phyloP scores from a whole-genome alignment of 2,329 filamentous ascomycete genomes.

The Colletotrichum abscissum region DNA sequence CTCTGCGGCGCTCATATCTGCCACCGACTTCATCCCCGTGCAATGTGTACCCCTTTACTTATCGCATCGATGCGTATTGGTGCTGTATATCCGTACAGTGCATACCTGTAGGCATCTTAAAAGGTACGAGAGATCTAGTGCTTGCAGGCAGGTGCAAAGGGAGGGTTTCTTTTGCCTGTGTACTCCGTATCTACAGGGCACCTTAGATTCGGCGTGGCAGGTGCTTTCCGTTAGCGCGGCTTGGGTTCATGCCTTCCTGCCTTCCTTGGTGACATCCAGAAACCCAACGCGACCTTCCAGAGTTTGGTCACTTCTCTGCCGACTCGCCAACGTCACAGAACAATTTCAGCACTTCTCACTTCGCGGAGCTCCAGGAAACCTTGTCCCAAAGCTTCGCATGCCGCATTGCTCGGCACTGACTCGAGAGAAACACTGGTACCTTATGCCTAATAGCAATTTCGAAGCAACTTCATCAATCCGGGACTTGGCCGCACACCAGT shows the following conservation, averaged over 20 bases:
- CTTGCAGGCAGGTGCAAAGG: too few relatives aligned
- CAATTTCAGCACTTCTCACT: background rate
- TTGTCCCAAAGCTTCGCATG: constrained; percentile 7
- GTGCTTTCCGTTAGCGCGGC: background rate
- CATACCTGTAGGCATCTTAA: too few relatives aligned
- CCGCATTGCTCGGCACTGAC: background rate
- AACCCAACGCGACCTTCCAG: background rate
- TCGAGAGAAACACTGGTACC: background rate
- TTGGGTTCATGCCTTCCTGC: too few relatives aligned
- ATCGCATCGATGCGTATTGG: too few relatives aligned
- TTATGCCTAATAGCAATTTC: background rate
- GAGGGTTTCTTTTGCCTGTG: too few relatives aligned
- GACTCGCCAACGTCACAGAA: background rate
- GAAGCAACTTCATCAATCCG: background rate
- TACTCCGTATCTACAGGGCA: too few relatives aligned
- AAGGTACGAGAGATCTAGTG: too few relatives aligned
- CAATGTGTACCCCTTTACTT: too few relatives aligned
- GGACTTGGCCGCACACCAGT: background rate
- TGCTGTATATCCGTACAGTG: too few relatives aligned
- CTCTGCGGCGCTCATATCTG: background rate
- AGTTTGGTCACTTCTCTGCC: background rate
- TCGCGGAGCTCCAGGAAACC: constrained; percentile 10
- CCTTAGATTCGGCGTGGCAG: too few relatives aligned
- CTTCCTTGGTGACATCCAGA: too few relatives aligned
- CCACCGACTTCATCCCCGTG: background rate